Evolutionary conservation across 805 yeast genomes (phyloP).

Genomic region (Suhomyces tanzawaensis): DNA sequence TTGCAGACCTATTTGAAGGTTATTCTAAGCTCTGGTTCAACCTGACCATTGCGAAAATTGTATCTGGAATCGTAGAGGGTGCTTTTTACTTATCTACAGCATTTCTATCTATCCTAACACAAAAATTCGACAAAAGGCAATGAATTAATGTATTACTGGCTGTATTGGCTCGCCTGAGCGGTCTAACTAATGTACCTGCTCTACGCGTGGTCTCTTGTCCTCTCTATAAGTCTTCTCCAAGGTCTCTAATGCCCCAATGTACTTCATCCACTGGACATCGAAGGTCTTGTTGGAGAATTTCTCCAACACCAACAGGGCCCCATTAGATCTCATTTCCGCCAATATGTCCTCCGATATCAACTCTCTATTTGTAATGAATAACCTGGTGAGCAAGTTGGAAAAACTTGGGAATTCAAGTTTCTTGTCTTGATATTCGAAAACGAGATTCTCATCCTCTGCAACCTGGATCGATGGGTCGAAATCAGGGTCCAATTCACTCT

Average conservation of each 20-base stretch:
- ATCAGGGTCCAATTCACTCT: slow-evolving; percentile 71
- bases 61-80: too few relatives aligned
- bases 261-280: slow-evolving; percentile 49
- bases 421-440: not conserved
- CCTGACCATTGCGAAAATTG: too few relatives aligned
- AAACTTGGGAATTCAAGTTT: slow-evolving; percentile 39
- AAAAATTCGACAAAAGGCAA: not conserved
- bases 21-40: too few relatives aligned
- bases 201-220: slow-evolving; percentile 23
- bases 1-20: too few relatives aligned
- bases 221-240: slow-evolving; percentile 29
- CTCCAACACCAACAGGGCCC: slow-evolving; percentile 39
- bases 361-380: slow-evolving; percentile 35
- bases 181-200: slow-evolving; percentile 23
- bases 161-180: not conserved
- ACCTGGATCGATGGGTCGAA: slow-evolving; percentile 22
- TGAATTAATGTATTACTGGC: too few relatives aligned
- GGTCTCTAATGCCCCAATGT: slow-evolving; percentile 15
- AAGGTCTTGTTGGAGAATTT: slow-evolving; percentile 65
- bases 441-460: slow-evolving; percentile 1
- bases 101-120: too few relatives aligned
- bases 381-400: slow-evolving; percentile 45
- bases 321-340: slow-evolving; percentile 44
- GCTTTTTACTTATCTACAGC: too few relatives aligned
- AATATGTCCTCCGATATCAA: slow-evolving; percentile 31